Percentiles rank a stretch among this genome's conserved stretches.
phyloP scores from a whole-genome alignment of 1,139 yeast genomes.

The Geotrichum fermentans region DNA sequence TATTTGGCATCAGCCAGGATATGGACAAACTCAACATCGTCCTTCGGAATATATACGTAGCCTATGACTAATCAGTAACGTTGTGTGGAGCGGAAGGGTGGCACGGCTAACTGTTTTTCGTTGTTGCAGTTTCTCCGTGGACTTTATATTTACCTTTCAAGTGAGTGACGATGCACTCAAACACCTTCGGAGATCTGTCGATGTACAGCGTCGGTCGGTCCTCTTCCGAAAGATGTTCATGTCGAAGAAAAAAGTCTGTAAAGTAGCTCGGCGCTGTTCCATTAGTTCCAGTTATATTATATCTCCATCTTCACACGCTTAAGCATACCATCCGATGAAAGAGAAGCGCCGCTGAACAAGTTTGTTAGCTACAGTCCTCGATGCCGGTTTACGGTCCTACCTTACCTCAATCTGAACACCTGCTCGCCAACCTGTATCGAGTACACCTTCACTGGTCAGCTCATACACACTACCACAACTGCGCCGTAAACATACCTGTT shows the following conservation, averaged over 20 bases:
- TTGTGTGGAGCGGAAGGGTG: not conserved
- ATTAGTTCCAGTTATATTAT: not conserved
- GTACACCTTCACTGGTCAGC: constrained; percentile 52
- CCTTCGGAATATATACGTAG: constrained; percentile 54
- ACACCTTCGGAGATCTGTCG: constrained; percentile 71
- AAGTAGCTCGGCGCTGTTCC: constrained; percentile 44
- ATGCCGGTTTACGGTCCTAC: not conserved
- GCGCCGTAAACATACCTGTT: constrained; percentile 38
- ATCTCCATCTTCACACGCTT: not conserved
- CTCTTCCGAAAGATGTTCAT: constrained; percentile 25
- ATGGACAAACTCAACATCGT: constrained; percentile 58
- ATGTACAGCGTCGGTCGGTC: constrained; percentile 51
- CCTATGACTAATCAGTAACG: constrained; percentile 18
- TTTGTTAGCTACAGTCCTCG: not conserved
- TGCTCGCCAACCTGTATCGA: constrained; percentile 69
- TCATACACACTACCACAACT: no score
- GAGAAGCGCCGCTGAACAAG: constrained; percentile 65
- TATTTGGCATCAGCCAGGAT: constrained; percentile 70
- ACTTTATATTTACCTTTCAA: constrained; percentile 44
- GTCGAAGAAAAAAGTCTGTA: constrained; percentile 42
- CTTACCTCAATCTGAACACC: constrained; percentile 28
- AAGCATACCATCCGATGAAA: constrained; percentile 61
- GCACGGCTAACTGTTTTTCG: not conserved
- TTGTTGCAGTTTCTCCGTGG: no score
- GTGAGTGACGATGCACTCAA: constrained; percentile 62